Percentiles rank a stretch among this genome's conserved stretches.
Conservation (phyloP, 2,329 filamentous ascomycete species). For the Golovinomyces cichoracearum region DNA sequence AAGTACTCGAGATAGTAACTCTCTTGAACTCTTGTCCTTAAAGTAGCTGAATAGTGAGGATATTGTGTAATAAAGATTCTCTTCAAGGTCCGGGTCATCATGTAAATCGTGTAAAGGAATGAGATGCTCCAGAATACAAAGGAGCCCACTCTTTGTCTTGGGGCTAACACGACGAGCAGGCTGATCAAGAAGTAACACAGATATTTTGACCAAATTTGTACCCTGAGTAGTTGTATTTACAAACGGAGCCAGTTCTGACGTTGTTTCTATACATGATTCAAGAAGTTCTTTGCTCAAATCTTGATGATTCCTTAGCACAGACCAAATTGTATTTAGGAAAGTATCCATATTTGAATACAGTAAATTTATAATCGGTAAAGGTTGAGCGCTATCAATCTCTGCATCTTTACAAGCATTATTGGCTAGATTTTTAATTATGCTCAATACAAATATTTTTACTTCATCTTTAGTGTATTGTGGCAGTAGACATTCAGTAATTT, state of each 20-base stretch:
- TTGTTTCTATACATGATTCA: conserved; percentile 50
- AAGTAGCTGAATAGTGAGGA: conserved; percentile 76
- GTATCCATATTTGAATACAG: conserved; percentile 30
- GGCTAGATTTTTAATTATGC: conserved; percentile 42
- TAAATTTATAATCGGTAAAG: conserved; percentile 23
- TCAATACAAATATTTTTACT: conserved; percentile 59
- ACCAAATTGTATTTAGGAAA: conserved; percentile 40
- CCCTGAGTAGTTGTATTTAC: conserved; percentile 43
- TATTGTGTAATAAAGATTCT: conserved; percentile 44
- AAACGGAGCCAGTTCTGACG: conserved; percentile 49
- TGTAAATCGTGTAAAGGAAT: conserved; percentile 36
- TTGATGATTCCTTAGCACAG: conserved; percentile 31
- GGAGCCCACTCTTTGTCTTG: conserved; percentile 53
- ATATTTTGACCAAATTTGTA: conserved; percentile 52
- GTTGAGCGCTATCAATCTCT: conserved; percentile 9
- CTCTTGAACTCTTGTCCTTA: conserved; percentile 52
- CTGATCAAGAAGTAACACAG: conserved; percentile 57
- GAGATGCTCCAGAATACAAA: conserved; percentile 60
- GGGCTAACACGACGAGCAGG: conserved; percentile 63
- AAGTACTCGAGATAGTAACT: conserved; percentile 48
- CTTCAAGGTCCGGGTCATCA: conserved; percentile 30
- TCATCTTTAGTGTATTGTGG: conserved; percentile 56
- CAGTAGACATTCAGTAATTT: conserved; percentile 45
- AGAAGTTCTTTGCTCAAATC: conserved; percentile 46
- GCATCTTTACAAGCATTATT: conserved; percentile 24